phyloP scores from a whole-genome alignment of 116 monocot species.

The Iris pallida region DNA sequence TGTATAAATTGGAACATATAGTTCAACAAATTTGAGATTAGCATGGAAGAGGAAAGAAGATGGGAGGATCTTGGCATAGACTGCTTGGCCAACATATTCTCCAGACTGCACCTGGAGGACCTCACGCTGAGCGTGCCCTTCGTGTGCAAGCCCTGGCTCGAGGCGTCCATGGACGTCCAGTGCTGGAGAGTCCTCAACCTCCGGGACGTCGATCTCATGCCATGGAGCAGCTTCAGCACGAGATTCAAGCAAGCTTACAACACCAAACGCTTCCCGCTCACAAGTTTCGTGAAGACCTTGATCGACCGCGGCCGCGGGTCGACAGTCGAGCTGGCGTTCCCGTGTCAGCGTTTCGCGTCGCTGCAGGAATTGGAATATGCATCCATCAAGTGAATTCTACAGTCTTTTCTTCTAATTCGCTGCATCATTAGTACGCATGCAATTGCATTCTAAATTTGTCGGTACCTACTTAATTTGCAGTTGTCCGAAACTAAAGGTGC shows the following conservation, averaged over 20 bases:
- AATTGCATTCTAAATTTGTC: no score
- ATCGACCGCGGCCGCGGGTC: conserved; percentile 8
- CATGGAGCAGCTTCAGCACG: conserved; percentile 10
- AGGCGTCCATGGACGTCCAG: conserved; percentile 9
- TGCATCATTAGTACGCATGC: no score
- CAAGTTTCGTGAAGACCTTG: conserved; percentile 20
- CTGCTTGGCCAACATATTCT: conserved; percentile 22
- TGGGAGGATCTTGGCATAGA: conserved; percentile 16
- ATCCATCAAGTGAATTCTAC: background rate
- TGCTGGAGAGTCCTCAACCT: conserved; percentile 1
- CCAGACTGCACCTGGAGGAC: conserved; percentile 9
- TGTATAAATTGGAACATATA: no score
- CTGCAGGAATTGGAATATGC: no score
- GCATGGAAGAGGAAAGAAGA: background rate
- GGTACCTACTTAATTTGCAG: no score
- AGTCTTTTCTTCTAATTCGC: no score
- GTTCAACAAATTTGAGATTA: no score
- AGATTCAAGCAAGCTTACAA: background rate
- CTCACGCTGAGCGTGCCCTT: conserved; percentile 20
- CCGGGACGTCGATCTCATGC: conserved; percentile 12
- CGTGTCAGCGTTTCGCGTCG: background rate
- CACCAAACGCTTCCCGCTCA: conserved; percentile 5
- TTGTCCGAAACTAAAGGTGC: no score
- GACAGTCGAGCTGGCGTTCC: conserved; percentile 14
- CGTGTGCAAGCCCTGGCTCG: conserved; percentile 28